Base-by-base conservation (phyloP, 2,329 filamentous ascomycete genomes). In the Cryphonectria nitschkei region DNA sequence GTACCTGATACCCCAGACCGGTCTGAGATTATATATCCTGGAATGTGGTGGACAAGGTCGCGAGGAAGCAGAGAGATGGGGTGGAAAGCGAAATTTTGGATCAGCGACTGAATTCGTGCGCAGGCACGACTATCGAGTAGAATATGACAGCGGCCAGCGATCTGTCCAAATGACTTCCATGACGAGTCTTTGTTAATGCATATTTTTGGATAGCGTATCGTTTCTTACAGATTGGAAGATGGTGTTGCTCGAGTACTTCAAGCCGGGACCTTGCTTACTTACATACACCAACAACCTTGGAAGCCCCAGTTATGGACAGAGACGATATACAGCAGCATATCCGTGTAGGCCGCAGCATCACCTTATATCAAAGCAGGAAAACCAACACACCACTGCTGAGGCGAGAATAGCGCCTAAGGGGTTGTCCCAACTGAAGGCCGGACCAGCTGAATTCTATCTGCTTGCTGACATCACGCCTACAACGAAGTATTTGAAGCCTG, bases 1-100 rank as follows among this genome's bases (percentile, higher is more conserved):
- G 52, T 61, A 54, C 54, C 37, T 67, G 65, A 67, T 67, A 67
- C 65, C 65, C 65, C 65, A 60, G 65, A 60, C 26, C 64, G 63
- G 46, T 56, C 11, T 43, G 8, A 46, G 26, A 58, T 29, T 58
- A 32, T 13, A 9, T 58, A 34, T 34, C 54, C 54, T 32, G 54
- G 26, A 58, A 8, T 32, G 54, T 29, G 29, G 26, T 58, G 54
- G 54, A 32, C 14, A 29, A 58, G 54, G 14, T 58, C 29, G 26
- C 43, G n/a, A 16, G 39, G 3, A 26, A 64, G 54, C 58, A 32
- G 32, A n/a, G 58, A 14, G 34, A 4, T 2, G 32, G 9, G 8
- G 5, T 39, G 34, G 19, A 61, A 58, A 32, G 58, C 32, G 32
- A 32, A 32, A 39, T 37, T 37, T 39, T 39, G 29, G 16, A 61